Evolutionary conservation across 2,329 filamentous ascomycete species (phyloP).

Genomic region (Mollisiaceae sp.): DNA sequence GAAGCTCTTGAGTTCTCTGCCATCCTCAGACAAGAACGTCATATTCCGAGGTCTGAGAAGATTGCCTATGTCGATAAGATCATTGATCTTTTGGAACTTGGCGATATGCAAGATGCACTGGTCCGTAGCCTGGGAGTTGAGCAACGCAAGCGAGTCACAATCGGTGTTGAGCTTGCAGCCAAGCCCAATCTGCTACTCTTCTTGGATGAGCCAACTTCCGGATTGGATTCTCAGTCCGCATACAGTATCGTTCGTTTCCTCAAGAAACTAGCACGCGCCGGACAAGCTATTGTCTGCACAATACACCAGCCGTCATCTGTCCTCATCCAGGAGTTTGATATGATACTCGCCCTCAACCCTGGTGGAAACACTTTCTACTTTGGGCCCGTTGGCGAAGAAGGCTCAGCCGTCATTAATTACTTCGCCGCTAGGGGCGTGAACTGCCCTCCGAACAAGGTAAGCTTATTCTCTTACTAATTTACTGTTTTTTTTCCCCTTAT

Average conservation of each 20-base stretch:
- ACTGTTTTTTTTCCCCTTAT: too few relatives aligned
- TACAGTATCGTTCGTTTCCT: slow-evolving; percentile 72
- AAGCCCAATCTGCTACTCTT: slow-evolving; percentile 70
- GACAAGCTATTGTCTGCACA: slow-evolving; percentile 75
- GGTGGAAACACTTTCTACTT: slow-evolving; percentile 76
- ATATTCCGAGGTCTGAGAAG: slow-evolving; percentile 62
- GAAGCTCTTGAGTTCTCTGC: slow-evolving; percentile 74
- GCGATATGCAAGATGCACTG: slow-evolving; percentile 70
- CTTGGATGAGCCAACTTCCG: slow-evolving; percentile 74
- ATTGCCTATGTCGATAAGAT: slow-evolving; percentile 70
- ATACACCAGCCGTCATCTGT: slow-evolving; percentile 75
- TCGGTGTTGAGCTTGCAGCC: slow-evolving; percentile 76
- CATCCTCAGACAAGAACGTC: slow-evolving; percentile 63
- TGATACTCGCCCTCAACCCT: slow-evolving; percentile 71
- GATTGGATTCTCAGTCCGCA: slow-evolving; percentile 72
- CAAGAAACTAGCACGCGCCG: slow-evolving; percentile 68
- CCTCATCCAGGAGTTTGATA: slow-evolving; percentile 75
- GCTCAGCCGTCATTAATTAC: slow-evolving; percentile 68
- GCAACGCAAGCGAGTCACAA: slow-evolving; percentile 72
- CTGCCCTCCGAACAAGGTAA: slow-evolving; percentile 70
- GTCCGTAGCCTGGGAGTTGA: slow-evolving; percentile 65
- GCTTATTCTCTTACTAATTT: too few relatives aligned
- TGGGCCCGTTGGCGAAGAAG: slow-evolving; percentile 71
- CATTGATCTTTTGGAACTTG: slow-evolving; percentile 67
- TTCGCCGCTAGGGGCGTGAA: slow-evolving; percentile 68